Evolutionary conservation across 768 basidiomycete genomes (phyloP).

Genomic region (Panellus pusillus): DNA sequence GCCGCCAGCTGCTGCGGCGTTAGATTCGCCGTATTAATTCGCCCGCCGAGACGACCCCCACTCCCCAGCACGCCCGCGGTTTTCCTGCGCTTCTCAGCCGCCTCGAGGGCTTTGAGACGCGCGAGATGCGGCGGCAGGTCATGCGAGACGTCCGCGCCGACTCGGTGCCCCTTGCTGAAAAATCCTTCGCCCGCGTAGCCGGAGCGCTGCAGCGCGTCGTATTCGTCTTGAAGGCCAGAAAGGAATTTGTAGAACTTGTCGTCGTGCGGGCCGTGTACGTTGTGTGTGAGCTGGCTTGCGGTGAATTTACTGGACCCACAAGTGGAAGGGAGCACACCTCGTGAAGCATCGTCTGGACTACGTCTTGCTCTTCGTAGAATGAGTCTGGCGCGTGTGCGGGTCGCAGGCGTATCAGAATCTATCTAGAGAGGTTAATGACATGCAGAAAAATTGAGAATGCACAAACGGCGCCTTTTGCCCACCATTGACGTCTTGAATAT

Average conservation of each 20-base stretch:
- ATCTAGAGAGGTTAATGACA: too few relatives aligned
- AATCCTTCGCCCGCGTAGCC: slow-evolving; percentile 95
- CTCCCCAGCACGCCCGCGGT: slow-evolving; percentile 44
- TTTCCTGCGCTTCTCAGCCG: slow-evolving; percentile 72
- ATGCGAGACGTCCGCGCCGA: slow-evolving; percentile 71
- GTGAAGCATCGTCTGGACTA: slow-evolving; percentile 87
- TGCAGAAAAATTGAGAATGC: too few relatives aligned
- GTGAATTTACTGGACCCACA: neutral
- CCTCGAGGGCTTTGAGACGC: slow-evolving; percentile 66
- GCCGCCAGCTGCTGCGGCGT: slow-evolving; percentile 74
- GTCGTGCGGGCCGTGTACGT: slow-evolving; percentile 88
- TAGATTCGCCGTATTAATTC: slow-evolving; percentile 38
- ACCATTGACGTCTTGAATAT: slow-evolving; percentile 61
- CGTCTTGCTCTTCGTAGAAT: slow-evolving; percentile 73
- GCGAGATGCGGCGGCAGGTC: slow-evolving; percentile 67
- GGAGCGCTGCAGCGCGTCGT: slow-evolving; percentile 69
- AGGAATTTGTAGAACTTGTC: slow-evolving; percentile 79
- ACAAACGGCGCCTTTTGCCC: slow-evolving; percentile 51
- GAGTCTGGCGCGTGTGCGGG: slow-evolving; percentile 66
- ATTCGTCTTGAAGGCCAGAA: slow-evolving; percentile 78
- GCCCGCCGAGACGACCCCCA: slow-evolving; percentile 61
- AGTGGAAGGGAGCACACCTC: slow-evolving; percentile 52
- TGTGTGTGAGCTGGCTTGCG: slow-evolving; percentile 72
- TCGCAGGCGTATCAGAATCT: slow-evolving; percentile 78
- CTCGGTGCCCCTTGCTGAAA: slow-evolving; percentile 65